Evolutionary conservation across 345 rosid genomes (phyloP).

Genomic region (Salix dunnii): DNA sequence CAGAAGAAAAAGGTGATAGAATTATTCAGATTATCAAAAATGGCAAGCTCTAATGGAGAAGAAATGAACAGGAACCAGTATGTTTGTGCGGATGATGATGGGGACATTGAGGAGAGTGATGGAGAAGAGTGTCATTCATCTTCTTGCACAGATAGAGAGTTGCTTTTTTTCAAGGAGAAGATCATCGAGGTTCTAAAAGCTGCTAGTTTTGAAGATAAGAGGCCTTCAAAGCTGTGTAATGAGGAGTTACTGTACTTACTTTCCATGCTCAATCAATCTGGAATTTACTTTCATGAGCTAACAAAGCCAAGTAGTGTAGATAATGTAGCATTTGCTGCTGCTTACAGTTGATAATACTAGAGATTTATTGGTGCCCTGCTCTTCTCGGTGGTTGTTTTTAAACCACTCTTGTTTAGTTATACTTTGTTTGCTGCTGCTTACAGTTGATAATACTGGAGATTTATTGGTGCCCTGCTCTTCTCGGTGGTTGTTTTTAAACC

Average conservation of each 20-base stretch:
- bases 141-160: conserved; percentile 35
- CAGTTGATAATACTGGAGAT: no score
- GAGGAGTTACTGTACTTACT: conserved; percentile 61
- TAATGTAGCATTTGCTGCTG: conserved; percentile 17
- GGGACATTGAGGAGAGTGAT: conserved; percentile 10
- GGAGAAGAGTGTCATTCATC: conserved; percentile 5
- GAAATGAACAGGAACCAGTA: neutral
- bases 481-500: no score
- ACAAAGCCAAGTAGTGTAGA: conserved; percentile 19
- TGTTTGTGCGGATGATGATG: conserved; percentile 21
- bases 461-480: no score
- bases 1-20: conserved; percentile 83
- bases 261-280: conserved; percentile 61
- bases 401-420: no score
- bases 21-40: conserved; percentile 40
- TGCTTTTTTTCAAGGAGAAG: conserved; percentile 52
- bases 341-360: neutral
- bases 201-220: conserved; percentile 61
- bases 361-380: neutral
- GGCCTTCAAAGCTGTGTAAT: conserved; percentile 70
- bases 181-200: conserved; percentile 43
- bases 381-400: neutral
- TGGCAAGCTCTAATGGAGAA: conserved; percentile 1
- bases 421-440: no score
- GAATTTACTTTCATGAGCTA: conserved; percentile 52